A percentile compares a stretch with the other conserved stretches of the same genome.
phyloP scores from a whole-genome alignment of 1,284 basidiomycete genomes.

The Trichosporon ovoides region DNA sequence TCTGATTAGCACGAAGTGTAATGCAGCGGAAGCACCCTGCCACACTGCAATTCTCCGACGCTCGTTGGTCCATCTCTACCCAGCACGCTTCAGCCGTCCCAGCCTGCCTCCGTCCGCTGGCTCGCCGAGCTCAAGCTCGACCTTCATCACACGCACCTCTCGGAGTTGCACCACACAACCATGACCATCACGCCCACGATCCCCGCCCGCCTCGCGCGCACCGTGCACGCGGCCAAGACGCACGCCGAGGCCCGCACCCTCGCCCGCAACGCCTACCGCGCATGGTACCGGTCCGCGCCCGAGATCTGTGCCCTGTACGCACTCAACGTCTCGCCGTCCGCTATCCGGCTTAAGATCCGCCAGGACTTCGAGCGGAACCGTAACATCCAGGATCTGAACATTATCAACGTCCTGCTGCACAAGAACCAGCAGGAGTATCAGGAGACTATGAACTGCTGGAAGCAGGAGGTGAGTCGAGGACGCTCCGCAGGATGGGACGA shows the following conservation, averaged over 20 bases:
- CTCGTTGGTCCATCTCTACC: background rate
- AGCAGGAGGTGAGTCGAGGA: conserved; percentile 59
- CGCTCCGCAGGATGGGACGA: no score
- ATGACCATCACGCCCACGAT: conserved; percentile 67
- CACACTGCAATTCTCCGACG: conserved; percentile 4
- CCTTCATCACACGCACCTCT: background rate
- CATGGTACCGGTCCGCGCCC: conserved; percentile 88
- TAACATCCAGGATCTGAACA: conserved; percentile 71
- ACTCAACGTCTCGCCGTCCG: conserved; percentile 73
- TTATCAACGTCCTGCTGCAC: conserved; percentile 80
- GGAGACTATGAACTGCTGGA: conserved; percentile 93
- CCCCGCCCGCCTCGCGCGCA: conserved; percentile 76
- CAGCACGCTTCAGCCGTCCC: no score
- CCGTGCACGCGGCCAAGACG: conserved; percentile 58
- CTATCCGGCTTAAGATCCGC: conserved; percentile 76
- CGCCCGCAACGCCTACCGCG: conserved; percentile 75
- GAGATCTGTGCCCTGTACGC: conserved; percentile 82
- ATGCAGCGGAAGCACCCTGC: background rate
- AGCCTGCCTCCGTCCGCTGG: no score
- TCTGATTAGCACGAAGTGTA: background rate
- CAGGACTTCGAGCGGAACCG: conserved; percentile 83
- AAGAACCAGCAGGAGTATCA: conserved; percentile 88
- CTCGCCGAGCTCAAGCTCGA: background rate
- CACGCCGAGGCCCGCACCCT: conserved; percentile 65
- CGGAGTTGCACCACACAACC: conserved; percentile 1